phyloP scores from a whole-genome alignment of 2,329 filamentous ascomycete genomes.

The Colletotrichum horii region DNA sequence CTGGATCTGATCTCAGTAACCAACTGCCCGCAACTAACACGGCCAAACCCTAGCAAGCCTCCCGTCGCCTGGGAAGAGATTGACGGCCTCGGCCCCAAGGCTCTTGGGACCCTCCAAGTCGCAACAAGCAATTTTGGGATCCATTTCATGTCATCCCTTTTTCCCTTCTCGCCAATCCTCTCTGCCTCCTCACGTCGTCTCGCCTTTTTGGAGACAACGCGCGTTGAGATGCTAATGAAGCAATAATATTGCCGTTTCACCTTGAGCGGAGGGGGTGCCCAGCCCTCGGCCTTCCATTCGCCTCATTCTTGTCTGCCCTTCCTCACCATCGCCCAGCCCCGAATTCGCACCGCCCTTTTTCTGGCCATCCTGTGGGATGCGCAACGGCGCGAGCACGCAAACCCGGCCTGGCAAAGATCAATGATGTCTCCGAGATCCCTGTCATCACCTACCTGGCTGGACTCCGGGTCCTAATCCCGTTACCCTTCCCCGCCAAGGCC shows the following conservation, averaged over 20 bases:
- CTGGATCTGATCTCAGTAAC: not conserved
- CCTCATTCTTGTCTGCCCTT: not conserved
- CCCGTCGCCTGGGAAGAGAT: not conserved
- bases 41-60: not conserved
- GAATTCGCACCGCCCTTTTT: not conserved
- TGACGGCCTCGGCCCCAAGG: not conserved
- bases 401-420: not conserved
- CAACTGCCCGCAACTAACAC: not conserved
- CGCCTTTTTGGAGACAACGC: not conserved
- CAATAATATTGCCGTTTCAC: constrained; percentile 15
- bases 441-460: not conserved
- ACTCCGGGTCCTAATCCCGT: not conserved
- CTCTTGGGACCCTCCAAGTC: not conserved
- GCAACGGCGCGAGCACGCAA: not conserved
- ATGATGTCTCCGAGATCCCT: constrained; percentile 9
- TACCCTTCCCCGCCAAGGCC: constrained; percentile 8
- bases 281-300: not conserved
- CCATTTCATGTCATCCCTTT: constrained; percentile 4
- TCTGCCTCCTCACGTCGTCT: not conserved
- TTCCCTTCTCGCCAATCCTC: not conserved
- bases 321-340: not conserved
- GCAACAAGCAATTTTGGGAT: not conserved
- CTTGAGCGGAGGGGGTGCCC: constrained; percentile 1
- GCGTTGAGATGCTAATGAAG: constrained; percentile 6
- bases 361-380: not conserved